A percentile compares a stretch with the other conserved stretches of the same genome.
phyloP scores from a whole-genome alignment of 2,329 filamentous ascomycete species.

The Thyridium curvatum region DNA sequence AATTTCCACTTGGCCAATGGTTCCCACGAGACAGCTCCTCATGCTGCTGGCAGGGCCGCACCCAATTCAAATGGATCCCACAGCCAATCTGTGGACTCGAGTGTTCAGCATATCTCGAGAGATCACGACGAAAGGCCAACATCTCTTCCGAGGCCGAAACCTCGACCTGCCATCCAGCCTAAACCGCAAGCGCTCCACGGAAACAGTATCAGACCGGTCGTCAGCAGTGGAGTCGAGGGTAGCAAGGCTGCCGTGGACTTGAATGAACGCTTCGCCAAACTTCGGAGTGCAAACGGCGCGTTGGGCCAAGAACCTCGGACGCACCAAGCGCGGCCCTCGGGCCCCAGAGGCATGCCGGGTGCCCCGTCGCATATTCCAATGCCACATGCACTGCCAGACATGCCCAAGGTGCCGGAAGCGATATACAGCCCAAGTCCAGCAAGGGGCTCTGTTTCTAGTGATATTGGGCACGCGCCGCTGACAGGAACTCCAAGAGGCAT shows the following conservation, averaged over 20 bases:
- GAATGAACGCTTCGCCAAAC: conserved; percentile 48
- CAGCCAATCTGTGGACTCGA: too few species aligned
- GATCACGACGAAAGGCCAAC: conserved; percentile 4
- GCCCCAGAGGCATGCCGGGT: too few species aligned
- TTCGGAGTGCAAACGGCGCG: conserved; percentile 34
- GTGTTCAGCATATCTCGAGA: too few species aligned
- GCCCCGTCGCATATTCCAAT: conserved; percentile 34
- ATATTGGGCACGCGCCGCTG: conserved; percentile 38
- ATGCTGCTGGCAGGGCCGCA: not conserved
- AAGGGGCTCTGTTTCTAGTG: conserved; percentile 61
- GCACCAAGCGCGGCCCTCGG: too few species aligned
- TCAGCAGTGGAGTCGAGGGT: conserved; percentile 16
- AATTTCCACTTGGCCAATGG: not conserved
- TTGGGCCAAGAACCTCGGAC: conserved; percentile 44
- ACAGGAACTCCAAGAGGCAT: conserved; percentile 59
- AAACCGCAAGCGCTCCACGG: conserved; percentile 64
- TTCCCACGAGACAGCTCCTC: not conserved
- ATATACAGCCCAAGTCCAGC: conserved; percentile 80
- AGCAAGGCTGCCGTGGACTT: conserved; percentile 40
- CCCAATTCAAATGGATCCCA: not conserved
- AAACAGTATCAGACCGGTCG: conserved; percentile 41
- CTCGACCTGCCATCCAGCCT: conserved; percentile 49
- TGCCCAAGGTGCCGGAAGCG: conserved; percentile 67
- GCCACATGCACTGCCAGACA: conserved; percentile 43
- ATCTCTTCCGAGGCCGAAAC: conserved; percentile 20